These are phyloP conservation scores for Acanthamoeba lugdunensis DNA, from an alignment of 208 protist species.

Conservation along the genomic window DNA sequence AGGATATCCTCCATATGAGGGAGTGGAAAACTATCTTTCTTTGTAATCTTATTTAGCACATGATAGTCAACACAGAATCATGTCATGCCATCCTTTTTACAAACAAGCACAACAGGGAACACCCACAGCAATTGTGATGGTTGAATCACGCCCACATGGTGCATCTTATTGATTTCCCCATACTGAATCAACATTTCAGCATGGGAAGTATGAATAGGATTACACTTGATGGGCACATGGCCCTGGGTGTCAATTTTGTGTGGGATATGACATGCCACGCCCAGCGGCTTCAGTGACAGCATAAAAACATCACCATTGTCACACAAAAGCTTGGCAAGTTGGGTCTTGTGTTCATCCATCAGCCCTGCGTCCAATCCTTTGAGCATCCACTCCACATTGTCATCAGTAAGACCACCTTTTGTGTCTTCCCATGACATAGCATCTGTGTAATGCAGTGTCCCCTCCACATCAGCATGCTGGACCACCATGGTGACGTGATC, in stretches of 20 bases:
- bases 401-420: too few species aligned
- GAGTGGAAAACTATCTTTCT: slow-evolving; percentile 70
- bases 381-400: background rate
- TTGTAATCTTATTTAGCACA: slow-evolving; percentile 46
- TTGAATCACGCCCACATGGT: background rate
- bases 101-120: background rate
- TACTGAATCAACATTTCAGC: background rate
- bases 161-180: background rate
- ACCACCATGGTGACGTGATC: too few species aligned
- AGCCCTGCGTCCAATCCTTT: background rate
- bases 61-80: slow-evolving; percentile 64
- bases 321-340: background rate
- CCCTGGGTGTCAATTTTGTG: background rate
- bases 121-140: background rate
- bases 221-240: background rate
- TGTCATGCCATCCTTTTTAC: slow-evolving; percentile 9
- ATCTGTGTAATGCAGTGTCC: too few species aligned
- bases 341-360: background rate
- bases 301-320: background rate
- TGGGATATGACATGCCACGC: background rate
- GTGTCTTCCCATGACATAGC: too few species aligned
- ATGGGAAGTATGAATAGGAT: fast-evolving
- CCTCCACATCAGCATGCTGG: too few species aligned
- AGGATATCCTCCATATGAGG: slow-evolving; percentile 20
- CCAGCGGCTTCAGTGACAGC: background rate